Evolutionary conservation across 768 basidiomycete species (phyloP).

Genomic region (Suillus fuscotomentosus): DNA sequence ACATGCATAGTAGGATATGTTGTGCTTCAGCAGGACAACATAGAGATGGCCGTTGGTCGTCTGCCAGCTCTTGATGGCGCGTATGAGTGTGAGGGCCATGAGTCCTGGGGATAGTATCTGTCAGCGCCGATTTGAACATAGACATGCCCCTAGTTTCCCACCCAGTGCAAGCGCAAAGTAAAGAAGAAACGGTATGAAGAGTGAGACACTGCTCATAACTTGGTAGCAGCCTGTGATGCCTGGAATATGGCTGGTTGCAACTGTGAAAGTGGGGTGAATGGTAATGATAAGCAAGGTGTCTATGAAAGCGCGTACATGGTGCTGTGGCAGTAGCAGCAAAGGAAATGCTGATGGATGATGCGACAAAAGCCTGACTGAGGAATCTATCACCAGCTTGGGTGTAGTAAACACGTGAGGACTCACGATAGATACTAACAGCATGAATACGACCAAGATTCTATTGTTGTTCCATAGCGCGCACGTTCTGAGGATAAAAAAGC

Average conservation of each 20-base stretch:
- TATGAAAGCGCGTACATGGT: not conserved
- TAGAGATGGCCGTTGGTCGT: not conserved
- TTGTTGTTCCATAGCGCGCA: not conserved
- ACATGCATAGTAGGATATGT: not conserved
- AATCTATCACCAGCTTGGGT: not conserved
- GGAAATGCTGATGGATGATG: not conserved
- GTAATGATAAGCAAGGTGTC: not conserved
- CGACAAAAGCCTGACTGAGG: not conserved
- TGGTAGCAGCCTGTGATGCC: not conserved
- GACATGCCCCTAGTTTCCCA: not conserved
- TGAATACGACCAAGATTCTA: not conserved
- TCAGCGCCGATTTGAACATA: not conserved
- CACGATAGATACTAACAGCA: not conserved
- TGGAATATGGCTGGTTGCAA: not conserved
- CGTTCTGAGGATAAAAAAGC: not conserved
- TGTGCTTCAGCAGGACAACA: not conserved
- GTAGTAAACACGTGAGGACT: not conserved
- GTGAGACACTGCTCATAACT: not conserved
- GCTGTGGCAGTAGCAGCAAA: not conserved
- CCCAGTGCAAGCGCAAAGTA: not conserved
- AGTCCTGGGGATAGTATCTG: not conserved
- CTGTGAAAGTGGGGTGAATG: not conserved
- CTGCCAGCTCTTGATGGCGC: not conserved
- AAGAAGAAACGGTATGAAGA: not conserved
- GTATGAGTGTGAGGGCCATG: not conserved